Evolutionary conservation across 192 early-diverging fungal species (phyloP).

Genomic region (Rhizoclosmatium globosum): DNA sequence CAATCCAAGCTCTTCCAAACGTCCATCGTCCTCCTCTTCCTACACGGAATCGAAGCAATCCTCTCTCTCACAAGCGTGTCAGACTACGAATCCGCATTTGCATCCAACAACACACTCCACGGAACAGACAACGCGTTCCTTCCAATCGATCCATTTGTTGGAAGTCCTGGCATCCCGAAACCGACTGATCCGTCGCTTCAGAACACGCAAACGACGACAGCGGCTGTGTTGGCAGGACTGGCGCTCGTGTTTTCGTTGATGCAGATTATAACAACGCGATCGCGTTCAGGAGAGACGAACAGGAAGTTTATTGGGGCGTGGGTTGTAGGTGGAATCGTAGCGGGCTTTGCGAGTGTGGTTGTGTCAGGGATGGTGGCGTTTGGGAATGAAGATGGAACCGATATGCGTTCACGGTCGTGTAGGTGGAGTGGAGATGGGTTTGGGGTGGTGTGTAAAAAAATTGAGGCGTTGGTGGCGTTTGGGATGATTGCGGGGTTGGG

Average conservation of each 20-base stretch:
- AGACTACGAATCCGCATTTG: background rate
- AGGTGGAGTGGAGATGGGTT: background rate
- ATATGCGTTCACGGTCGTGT: conserved; percentile 5
- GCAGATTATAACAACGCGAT: conserved; percentile 3
- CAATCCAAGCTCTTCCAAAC: conserved; percentile 2
- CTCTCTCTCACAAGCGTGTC: conserved; percentile 9
- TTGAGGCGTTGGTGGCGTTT: background rate
- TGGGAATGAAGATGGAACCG: conserved; percentile 13
- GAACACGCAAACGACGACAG: background rate
- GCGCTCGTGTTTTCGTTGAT: conserved; percentile 1
- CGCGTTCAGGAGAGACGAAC: conserved; percentile 5
- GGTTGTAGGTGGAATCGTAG: background rate
- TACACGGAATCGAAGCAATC: conserved; percentile 12
- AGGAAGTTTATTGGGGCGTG: background rate
- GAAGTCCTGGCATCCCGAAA: background rate
- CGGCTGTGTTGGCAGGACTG: background rate
- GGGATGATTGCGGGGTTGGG: background rate
- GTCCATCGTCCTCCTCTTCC: background rate
- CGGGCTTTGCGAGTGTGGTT: background rate
- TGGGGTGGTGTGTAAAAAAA: background rate
- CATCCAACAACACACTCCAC: background rate
- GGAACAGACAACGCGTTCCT: background rate
- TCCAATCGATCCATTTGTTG: background rate
- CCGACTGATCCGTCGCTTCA: background rate
- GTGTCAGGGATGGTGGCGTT: background rate